Evolutionary conservation across 108 stramenopile species (phyloP), one percentile per base, ranked within the genome.

Genomic region (Aureococcus anophagefferens): DNA sequence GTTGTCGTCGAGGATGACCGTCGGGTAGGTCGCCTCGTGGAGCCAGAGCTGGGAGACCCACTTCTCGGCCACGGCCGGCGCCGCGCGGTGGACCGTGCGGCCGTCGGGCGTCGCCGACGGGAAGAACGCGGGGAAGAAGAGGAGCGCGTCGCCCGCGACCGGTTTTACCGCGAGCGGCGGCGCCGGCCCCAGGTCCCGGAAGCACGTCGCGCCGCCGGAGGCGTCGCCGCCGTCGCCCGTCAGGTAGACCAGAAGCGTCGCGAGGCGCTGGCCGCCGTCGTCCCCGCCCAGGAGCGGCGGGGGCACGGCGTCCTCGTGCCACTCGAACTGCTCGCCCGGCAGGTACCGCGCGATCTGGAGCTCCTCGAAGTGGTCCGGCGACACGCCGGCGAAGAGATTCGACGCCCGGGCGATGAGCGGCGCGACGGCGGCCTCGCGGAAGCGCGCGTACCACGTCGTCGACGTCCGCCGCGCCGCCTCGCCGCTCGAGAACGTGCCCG

Each of bases 21-120:
- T 3, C 51, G 51, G 51, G 25, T 59, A 59, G 51, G 51, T 3
- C 21, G 7, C 51, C 51, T 59, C 51, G 51, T 59, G 51, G 51
- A 59, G 51, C 51, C 51, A 59, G 51, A 59, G 51, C 51, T 59
- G 51, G 51, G 51, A 25, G 51, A 59, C 51, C 51, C 51, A 59
- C 51, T 59, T 59, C 51, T 59, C 51, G 51, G 51, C 51, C 3
- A 25, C 25, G 21, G 51, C 51, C 7, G 51, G 51, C 51, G 4
- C 51, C 7, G 51, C 51, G 51, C 7, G 7, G 51, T 59, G 51
- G 51, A 59, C 51, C 7, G 51, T 59, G 51, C 51, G 51, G 51
- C 13, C 51, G 51, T 59, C 51, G 21, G 51, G 51, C 7, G 21
- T 18, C 21, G 7, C 51, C 21, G 7, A 9, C 1, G 1, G 51